Evolutionary conservation across 257 asterid species (phyloP), one percentile per base, ranked within the genome.

Genomic region (Striga asiatica): DNA sequence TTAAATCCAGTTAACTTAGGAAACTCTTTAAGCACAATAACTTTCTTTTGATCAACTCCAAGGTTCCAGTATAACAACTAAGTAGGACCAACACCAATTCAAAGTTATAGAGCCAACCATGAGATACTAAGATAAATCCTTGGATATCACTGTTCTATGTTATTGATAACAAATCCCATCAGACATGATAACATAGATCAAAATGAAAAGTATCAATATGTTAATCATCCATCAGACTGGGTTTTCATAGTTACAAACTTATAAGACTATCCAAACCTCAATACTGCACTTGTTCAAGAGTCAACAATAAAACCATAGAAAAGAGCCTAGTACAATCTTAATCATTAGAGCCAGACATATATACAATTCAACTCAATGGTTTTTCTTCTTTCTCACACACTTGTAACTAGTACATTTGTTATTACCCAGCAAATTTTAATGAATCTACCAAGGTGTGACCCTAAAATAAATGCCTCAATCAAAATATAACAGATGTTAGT

Each of bases 221-320:
- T 29, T 11, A 60, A 31, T 4, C 28, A 38, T 38, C 25, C 50
- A 24, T 35, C 48, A 6, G 35, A 55, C 13, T 11, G 17, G 1
- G 39, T 37, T 41, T 8, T 42, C 37, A 38, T 32, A 19, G 2
- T 35, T 35, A 52, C 28, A 10, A 14, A 37, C 35, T 8, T 35
- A n/a, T n/a, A n/a, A n/a, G 21, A 35, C 54, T 34, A 39, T 39
- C 48, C 39, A 64, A 45, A 54, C 5, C 6, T n/a, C 55, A 22
- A 18, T 19, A 58, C 24, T 11, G 50, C 52, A 56, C 65, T 66
- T 63, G 58, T 52, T 27, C 46, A 48, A 54, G 39, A 16, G 16
- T 29, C 65, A 31, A 46, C 42, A 66, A 27, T 10, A 25, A n/a
- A n/a, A 13, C 25, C 35, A 8, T 54, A 28, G 49, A 55, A 32